A percentile compares a stretch with the other conserved stretches of the same genome.
Conservation (phyloP, 2,329 filamentous ascomycete genomes). For the Sporothrix mexicana region DNA sequence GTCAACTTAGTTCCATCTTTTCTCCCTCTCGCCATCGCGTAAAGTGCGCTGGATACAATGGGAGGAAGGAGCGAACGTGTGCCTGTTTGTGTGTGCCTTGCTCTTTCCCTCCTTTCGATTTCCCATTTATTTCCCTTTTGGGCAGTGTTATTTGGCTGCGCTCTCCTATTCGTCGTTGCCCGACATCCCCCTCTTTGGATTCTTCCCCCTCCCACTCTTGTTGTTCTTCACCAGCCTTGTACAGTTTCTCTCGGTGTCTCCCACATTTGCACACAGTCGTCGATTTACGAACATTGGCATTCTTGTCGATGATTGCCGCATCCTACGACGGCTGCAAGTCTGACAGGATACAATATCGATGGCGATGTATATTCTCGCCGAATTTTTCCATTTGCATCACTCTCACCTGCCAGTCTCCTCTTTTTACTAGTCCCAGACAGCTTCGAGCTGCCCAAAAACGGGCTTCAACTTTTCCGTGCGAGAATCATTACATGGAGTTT, state of each 20-base stretch:
- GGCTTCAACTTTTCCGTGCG: neutral
- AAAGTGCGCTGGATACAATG: slow-evolving; percentile 31
- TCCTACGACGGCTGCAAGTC: too few relatives aligned
- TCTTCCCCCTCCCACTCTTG: neutral
- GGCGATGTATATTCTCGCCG: too few relatives aligned
- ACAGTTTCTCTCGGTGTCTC: neutral
- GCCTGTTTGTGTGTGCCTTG: neutral
- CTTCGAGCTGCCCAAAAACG: too few relatives aligned
- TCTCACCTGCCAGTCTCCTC: too few relatives aligned
- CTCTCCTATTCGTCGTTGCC: slow-evolving; percentile 8
- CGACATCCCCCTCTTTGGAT: too few relatives aligned
- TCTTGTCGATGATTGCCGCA: too few relatives aligned
- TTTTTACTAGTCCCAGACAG: too few relatives aligned
- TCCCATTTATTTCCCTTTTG: slow-evolving; percentile 30
- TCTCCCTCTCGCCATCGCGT: neutral
- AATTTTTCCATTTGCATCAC: too few relatives aligned
- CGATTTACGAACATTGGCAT: neutral
- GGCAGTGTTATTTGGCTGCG: slow-evolving; percentile 17
- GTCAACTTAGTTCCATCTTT: slow-evolving; percentile 31
- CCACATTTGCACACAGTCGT: neutral
- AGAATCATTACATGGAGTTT: too few relatives aligned
- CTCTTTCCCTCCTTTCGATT: neutral
- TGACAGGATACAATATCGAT: too few relatives aligned
- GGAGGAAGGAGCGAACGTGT: neutral
- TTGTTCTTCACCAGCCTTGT: neutral